Evolutionary conservation across 2,329 filamentous ascomycete species (phyloP).

Genomic region (Paecilomyces sp.): DNA sequence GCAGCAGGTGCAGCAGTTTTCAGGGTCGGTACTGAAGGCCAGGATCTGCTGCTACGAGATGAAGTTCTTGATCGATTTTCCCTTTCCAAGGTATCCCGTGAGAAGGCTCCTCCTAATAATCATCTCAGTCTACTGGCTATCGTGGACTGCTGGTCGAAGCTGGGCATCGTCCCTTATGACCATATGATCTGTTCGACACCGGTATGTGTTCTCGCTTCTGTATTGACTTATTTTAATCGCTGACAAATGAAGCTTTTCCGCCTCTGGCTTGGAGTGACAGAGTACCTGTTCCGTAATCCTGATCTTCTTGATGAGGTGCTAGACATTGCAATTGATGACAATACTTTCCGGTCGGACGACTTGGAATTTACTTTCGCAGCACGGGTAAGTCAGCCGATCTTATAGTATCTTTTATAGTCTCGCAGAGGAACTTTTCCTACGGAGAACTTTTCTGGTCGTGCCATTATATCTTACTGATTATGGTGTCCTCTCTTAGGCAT

Average conservation of each 20-base stretch:
- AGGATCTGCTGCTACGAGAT: conserved; percentile 65
- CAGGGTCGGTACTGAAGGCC: conserved; percentile 43
- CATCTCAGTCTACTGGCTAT: conserved; percentile 91
- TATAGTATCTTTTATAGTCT: not conserved
- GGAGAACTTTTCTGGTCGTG: not conserved
- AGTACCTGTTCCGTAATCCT: conserved; percentile 84
- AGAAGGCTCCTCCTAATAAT: conserved; percentile 70
- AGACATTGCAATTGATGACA: conserved; percentile 78
- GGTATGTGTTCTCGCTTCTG: conserved; percentile 34
- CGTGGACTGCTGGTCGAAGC: conserved; percentile 95
- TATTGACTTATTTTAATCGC: not conserved
- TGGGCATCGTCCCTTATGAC: conserved; percentile 92
- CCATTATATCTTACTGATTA: conserved; percentile 2
- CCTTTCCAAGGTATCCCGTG: conserved; percentile 61
- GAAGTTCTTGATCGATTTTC: conserved; percentile 85
- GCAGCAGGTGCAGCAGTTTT: conserved; percentile 71
- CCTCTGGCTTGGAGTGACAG: conserved; percentile 92
- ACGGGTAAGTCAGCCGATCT: conserved; percentile 41
- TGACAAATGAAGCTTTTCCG: conserved; percentile 62
- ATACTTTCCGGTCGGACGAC: conserved; percentile 89
- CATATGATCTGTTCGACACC: conserved; percentile 99
- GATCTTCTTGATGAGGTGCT: conserved; percentile 77
- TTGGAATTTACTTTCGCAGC: conserved; percentile 97
- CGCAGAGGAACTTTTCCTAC: not conserved
- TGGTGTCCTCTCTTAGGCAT: conserved; percentile 49